Conservation (phyloP, 352 stramenopile genomes). For the Globisporangium yorkense region DNA sequence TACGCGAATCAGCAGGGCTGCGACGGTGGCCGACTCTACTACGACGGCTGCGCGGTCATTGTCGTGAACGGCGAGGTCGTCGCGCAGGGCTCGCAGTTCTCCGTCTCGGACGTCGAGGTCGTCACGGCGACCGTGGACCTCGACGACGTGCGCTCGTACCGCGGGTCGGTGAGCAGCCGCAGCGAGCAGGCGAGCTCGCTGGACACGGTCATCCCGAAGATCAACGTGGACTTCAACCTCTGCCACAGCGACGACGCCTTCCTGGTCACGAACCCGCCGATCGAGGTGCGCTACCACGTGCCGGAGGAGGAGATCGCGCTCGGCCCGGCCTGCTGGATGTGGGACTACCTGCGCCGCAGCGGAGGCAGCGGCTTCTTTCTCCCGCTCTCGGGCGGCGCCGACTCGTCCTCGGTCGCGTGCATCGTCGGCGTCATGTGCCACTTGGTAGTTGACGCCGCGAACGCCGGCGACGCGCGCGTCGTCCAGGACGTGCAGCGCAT, state of each 20-base stretch:
- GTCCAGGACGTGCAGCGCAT: conserved; percentile 86
- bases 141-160: conserved; percentile 96
- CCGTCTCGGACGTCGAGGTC: conserved; percentile 94
- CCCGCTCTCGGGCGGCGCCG: conserved; percentile 94
- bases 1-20: conserved; percentile 98
- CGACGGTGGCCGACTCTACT: conserved; percentile 96
- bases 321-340: conserved; percentile 97
- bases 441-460: conserved; percentile 86
- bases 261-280: conserved; percentile 27
- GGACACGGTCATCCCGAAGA: conserved; percentile 58
- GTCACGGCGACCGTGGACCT: conserved; percentile 97
- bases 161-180: conserved; percentile 89
- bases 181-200: conserved; percentile 91
- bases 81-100: conserved; percentile 96
- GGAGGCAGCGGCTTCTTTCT: conserved; percentile 91
- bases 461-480: conserved; percentile 68
- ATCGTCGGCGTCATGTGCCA: conserved; percentile 99
- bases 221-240: conserved; percentile 73
- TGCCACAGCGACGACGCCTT: conserved; percentile 57
- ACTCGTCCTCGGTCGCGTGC: conserved; percentile 94
- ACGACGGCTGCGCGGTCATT: conserved; percentile 97
- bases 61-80: conserved; percentile 96
- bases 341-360: conserved; percentile 96
- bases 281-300: conserved; percentile 76
- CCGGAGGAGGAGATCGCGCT: conserved; percentile 97